Percentiles rank a stretch among this genome's conserved stretches.
Evolutionary conservation across 495 filamentous ascomycete species (phyloP).

Genomic region (Daldinia concentrica): DNA sequence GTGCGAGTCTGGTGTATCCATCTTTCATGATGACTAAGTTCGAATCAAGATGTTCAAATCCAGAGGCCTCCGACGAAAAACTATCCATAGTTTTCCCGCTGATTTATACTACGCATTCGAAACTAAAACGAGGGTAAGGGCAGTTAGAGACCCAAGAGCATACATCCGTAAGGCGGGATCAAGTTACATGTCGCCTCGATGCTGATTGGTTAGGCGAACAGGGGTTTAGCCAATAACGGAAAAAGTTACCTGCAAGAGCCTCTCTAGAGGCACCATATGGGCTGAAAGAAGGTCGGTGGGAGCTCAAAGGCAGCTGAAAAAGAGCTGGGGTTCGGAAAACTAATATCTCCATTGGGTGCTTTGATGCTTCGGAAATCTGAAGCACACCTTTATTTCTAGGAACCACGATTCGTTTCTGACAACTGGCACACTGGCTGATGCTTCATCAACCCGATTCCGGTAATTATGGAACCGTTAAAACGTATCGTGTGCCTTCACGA

Average conservation of each 20-base stretch:
- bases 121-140: conserved; percentile 20
- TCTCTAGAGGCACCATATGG: conserved; percentile 33
- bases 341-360: conserved; percentile 38
- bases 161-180: conserved; percentile 36
- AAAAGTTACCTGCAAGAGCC: conserved; percentile 45
- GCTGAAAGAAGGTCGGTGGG: conserved; percentile 43
- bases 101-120: conserved; percentile 18
- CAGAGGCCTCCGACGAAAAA: conserved; percentile 35
- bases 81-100: conserved; percentile 22
- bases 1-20: conserved; percentile 27
- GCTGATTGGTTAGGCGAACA: conserved; percentile 38
- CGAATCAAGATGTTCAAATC: not conserved
- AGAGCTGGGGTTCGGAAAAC: conserved; percentile 38
- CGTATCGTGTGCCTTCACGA: conserved; percentile 1
- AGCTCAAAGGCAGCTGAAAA: conserved; percentile 44
- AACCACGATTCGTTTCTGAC: conserved; percentile 19
- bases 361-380: conserved; percentile 18
- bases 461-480: conserved; percentile 9
- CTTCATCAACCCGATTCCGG: conserved; percentile 1
- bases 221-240: conserved; percentile 37
- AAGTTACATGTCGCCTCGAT: conserved; percentile 9
- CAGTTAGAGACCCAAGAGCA: conserved; percentile 11
- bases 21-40: conserved; percentile 35
- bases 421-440: conserved; percentile 14
- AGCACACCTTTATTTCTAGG: conserved; percentile 15